A percentile compares a stretch with the other conserved stretches of the same genome.
phyloP scores from a whole-genome alignment of 306 rosid species.

The Erythrophleum fordii region DNA sequence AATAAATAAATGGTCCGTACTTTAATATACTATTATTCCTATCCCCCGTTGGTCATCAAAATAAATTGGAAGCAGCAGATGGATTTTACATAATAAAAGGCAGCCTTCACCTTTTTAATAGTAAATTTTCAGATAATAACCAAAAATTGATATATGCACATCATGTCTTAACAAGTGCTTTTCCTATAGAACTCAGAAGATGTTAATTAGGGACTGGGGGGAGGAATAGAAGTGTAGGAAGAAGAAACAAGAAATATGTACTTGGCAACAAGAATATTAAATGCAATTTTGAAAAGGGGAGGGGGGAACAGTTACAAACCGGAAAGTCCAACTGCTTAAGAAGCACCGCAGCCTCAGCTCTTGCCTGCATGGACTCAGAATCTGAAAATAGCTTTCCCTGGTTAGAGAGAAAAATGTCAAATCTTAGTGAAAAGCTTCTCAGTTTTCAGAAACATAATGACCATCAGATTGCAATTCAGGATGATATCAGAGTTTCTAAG shows the following conservation, averaged over 20 bases:
- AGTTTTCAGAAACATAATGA: constrained; percentile 6
- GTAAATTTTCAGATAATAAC: neutral
- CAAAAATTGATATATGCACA: neutral
- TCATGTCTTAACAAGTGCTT: constrained; percentile 15
- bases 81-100: neutral
- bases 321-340: constrained; percentile 84
- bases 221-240: neutral
- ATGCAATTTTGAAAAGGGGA: neutral
- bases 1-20: neutral
- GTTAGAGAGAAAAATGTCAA: constrained; percentile 34
- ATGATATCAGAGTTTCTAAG: constrained; percentile 21
- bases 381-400: constrained; percentile 86
- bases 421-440: constrained; percentile 32
- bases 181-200: neutral
- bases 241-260: neutral
- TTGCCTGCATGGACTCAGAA: constrained; percentile 79
- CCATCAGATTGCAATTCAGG: constrained; percentile 18
- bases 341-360: constrained; percentile 97
- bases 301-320: constrained; percentile 49
- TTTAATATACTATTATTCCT: neutral
- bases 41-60: neutral
- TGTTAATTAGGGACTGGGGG: neutral
- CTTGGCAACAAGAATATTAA: neutral
- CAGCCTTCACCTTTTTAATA: neutral
- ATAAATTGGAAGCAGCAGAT: constrained; percentile 23